Conservation (phyloP, 305 asterid genomes). For the Fraxinus baroniana region DNA sequence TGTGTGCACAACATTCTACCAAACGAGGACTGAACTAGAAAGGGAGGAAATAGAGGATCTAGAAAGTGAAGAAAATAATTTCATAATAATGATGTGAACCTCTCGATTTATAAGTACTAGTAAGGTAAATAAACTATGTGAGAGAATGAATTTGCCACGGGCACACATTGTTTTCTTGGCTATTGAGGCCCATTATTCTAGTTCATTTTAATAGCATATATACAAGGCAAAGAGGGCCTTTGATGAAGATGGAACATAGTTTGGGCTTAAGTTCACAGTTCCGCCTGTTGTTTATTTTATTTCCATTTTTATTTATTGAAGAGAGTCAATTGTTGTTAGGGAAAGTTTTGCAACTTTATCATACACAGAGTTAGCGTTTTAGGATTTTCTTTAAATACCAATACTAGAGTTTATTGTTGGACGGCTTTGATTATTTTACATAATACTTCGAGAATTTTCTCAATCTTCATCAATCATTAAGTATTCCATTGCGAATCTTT, state of each 20-base stretch:
- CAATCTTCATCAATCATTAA: neutral
- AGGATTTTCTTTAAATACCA: neutral
- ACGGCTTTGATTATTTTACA: neutral
- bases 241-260: neutral
- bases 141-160: neutral
- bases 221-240: neutral
- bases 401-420: neutral
- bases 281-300: neutral
- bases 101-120: neutral
- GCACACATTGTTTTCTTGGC: neutral
- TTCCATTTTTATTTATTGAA: neutral
- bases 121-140: neutral
- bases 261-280: neutral
- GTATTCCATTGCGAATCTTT: neutral
- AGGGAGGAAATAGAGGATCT: neutral
- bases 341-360: neutral
- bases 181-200: neutral
- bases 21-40: neutral
- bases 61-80: neutral
- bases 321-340: neutral
- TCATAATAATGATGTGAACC: neutral
- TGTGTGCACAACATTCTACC: neutral
- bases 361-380: neutral
- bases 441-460: neutral
- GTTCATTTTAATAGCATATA: neutral